Percentiles rank a stretch among this genome's conserved stretches.
These are phyloP conservation scores for Trifolium repens DNA, from an alignment of 306 rosid species.

Conservation along the genomic window DNA sequence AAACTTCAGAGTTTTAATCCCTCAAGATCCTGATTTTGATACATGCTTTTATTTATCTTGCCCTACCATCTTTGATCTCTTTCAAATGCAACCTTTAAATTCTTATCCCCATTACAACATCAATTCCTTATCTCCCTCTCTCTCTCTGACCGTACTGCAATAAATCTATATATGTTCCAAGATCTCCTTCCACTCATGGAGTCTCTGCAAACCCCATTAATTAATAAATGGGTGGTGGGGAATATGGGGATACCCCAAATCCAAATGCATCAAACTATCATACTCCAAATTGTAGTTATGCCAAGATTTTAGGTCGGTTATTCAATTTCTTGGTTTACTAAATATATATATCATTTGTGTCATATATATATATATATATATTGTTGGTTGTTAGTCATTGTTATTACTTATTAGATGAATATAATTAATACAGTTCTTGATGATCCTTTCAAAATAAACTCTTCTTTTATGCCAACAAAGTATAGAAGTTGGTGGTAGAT, in stretches of 20 bases:
- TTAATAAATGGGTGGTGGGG: conserved; percentile 54
- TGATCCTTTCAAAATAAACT: too few relatives aligned
- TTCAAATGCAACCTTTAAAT: conserved; percentile 59
- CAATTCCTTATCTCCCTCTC: conserved; percentile 31
- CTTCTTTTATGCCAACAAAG: too few relatives aligned
- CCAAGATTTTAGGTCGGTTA: too few relatives aligned
- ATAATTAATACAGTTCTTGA: too few relatives aligned
- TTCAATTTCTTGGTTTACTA: too few relatives aligned
- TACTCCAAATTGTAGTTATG: background rate
- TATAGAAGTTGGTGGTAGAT: too few relatives aligned
- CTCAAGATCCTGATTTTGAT: background rate
- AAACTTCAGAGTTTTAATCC: conserved; percentile 33
- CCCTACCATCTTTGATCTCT: conserved; percentile 58
- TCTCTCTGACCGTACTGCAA: conserved; percentile 43
- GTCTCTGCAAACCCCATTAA: conserved; percentile 70
- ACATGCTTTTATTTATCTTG: conserved; percentile 23
- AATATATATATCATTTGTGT: too few relatives aligned
- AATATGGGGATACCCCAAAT: conserved; percentile 50
- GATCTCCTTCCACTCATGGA: conserved; percentile 74
- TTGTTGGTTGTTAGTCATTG: too few relatives aligned
- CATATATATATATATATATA: too few relatives aligned
- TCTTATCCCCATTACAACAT: conserved; percentile 35
- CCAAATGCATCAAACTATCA: conserved; percentile 46
- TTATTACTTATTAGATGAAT: too few relatives aligned
- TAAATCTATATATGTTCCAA: conserved; percentile 41